Evolutionary conservation across 768 basidiomycete genomes (phyloP).

Genomic region (Kondoa malvinella): DNA sequence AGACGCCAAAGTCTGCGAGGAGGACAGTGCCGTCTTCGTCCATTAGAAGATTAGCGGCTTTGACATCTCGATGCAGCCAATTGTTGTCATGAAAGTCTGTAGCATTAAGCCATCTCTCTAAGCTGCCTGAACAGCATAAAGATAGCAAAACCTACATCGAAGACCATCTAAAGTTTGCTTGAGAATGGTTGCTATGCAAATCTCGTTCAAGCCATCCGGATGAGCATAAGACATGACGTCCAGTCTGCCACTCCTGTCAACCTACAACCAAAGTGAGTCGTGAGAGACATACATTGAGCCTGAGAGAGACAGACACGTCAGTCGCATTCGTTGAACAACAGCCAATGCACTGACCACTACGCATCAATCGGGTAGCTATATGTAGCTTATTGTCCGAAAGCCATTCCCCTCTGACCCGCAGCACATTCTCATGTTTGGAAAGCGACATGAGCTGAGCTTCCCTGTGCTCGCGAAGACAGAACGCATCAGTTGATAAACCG

Average conservation of each 20-base stretch:
- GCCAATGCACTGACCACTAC: constrained; percentile 41
- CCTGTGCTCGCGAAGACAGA: neutral
- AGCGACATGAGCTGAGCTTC: constrained; percentile 86
- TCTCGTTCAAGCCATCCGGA: constrained; percentile 80
- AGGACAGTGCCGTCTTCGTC: constrained; percentile 72
- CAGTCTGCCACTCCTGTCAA: constrained; percentile 30
- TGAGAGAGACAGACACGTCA: too few species aligned
- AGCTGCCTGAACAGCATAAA: constrained; percentile 60
- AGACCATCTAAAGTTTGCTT: constrained; percentile 75
- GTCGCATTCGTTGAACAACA: too few species aligned
- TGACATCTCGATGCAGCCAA: constrained; percentile 78
- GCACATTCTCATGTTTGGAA: constrained; percentile 40
- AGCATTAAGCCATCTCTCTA: constrained; percentile 62
- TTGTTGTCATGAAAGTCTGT: constrained; percentile 62
- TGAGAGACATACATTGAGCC: neutral
- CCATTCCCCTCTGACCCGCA: constrained; percentile 82
- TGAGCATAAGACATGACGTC: constrained; percentile 71
- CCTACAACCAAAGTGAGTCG: neutral
- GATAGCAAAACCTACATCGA: constrained; percentile 32
- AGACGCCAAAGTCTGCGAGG: constrained; percentile 80
- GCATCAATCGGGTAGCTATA: constrained; percentile 80
- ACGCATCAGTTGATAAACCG: neutral
- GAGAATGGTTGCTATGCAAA: constrained; percentile 66
- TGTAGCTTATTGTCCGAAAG: constrained; percentile 62
- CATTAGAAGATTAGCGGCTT: constrained; percentile 81